Evolutionary conservation across 306 rosid species (phyloP).

Genomic region (Quercus aquifolioides): DNA sequence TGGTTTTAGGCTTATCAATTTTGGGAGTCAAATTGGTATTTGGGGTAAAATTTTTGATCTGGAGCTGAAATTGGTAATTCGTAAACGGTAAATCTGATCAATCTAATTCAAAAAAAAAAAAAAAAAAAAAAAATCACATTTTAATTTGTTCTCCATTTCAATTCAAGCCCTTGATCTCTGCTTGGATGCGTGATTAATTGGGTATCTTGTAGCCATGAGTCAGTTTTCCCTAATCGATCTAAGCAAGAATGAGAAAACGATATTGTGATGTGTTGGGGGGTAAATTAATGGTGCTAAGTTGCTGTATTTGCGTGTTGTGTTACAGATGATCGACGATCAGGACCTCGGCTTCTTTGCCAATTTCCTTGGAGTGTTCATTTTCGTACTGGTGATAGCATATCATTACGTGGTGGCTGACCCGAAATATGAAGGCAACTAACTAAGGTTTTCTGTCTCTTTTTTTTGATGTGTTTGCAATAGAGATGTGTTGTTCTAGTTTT

Average conservation of each 20-base stretch:
- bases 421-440: conserved; percentile 68
- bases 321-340: conserved; percentile 86
- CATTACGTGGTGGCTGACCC: conserved; percentile 92
- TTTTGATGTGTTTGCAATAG: neutral
- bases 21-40: neutral
- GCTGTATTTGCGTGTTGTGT: conserved; percentile 17
- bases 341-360: conserved; percentile 89
- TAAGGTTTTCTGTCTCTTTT: neutral
- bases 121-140: neutral
- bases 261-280: neutral
- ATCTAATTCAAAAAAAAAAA: too few relatives aligned
- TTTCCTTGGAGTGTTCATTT: conserved; percentile 82
- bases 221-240: too few relatives aligned
- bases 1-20: neutral
- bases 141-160: neutral
- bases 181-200: neutral
- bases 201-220: too few relatives aligned
- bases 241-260: neutral
- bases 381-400: conserved; percentile 77
- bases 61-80: too few relatives aligned
- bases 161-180: neutral
- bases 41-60: neutral
- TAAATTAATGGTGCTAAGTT: conserved; percentile 1
- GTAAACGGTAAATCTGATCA: neutral
- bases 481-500: conserved; percentile 27